Evolutionary conservation across 2,329 filamentous ascomycete genomes (phyloP), one percentile per base, ranked within the genome.

Genomic region (Cercospora sp.): DNA sequence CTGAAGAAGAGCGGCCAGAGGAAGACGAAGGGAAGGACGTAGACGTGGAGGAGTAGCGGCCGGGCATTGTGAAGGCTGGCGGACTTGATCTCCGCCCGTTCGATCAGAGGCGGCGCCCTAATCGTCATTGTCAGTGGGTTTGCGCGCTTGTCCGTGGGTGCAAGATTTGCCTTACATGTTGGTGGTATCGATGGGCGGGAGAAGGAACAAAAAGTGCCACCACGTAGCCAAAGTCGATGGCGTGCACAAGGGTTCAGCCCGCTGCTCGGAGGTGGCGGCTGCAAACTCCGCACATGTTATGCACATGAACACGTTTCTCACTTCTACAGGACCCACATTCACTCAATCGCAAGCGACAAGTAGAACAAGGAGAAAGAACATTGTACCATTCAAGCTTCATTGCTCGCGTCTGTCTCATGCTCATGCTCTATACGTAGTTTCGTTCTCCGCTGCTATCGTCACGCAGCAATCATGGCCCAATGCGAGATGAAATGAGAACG

Each of bases 1-100:
- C 91, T 88, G 72, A 97, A 87, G 81, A 98, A 98, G 75, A 91
- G 83, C 63, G 96, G 95, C 94, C 96, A 99, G 76, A 94, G 84
- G 73, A 97, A 89, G 68, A 90, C 84, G 77, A 97, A 99, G 0
- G 95, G 95, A 92, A 93, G 97, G 75, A 97, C 82, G 79, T 99
- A 99, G 74, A 92, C 84, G 80, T 97, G 94, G 69, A 96, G 84
- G 77, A 91, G 88, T 71, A 91, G 81, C 36, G 93, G 89, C 72
- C 97, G 87, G 70, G 94, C 93, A 76, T 93, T 93, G 81, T 97
- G 90, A 74, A 99, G 87, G 79, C 93, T 91, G 72, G 95, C 91
- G 79, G 89, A 86, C 84, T 91, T 87, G 80, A 99, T 96, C 86
- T 97, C 92, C 74, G 90, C 82, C 81, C 93, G 94, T 83, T 96